Percentiles rank a stretch among this genome's conserved stretches.
phyloP scores from a whole-genome alignment of 768 basidiomycete species.

The Naganishia randhawae region DNA sequence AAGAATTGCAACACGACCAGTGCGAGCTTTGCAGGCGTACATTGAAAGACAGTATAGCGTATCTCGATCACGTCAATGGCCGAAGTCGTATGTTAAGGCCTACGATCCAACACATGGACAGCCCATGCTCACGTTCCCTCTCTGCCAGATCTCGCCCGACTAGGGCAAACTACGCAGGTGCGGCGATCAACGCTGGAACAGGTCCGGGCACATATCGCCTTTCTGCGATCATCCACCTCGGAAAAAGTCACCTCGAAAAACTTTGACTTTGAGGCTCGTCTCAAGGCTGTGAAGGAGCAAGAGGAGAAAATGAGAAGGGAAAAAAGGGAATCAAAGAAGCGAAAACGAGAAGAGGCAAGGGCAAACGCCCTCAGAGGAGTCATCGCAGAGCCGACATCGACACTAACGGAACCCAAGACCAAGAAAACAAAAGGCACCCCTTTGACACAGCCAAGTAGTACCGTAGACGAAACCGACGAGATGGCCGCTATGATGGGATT shows the following conservation, averaged over 20 bases:
- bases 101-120: not conserved
- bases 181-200: conserved; percentile 86
- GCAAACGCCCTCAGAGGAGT: conserved; percentile 26
- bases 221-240: conserved; percentile 79
- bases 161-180: conserved; percentile 95
- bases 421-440: conserved; percentile 18
- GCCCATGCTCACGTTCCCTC: not conserved
- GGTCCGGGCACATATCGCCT: conserved; percentile 84
- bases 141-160: conserved; percentile 71
- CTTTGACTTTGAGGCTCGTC: conserved; percentile 89
- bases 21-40: conserved; percentile 88
- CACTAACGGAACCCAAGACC: conserved; percentile 14
- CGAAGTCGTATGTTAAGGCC: conserved; percentile 68
- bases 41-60: conserved; percentile 88
- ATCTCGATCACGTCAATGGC: conserved; percentile 93
- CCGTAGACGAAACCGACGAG: conserved; percentile 13
- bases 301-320: conserved; percentile 63
- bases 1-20: conserved; percentile 32
- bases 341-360: conserved; percentile 64
- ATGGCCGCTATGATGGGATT: conserved; percentile 88
- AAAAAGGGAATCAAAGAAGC: conserved; percentile 55
- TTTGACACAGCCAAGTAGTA: not conserved
- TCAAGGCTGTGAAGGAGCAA: conserved; percentile 73
- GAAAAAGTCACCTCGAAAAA: conserved; percentile 76
- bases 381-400: conserved; percentile 7